phyloP scores from a whole-genome alignment of 2,329 filamentous ascomycete species.

The Aspergillus sp. region DNA sequence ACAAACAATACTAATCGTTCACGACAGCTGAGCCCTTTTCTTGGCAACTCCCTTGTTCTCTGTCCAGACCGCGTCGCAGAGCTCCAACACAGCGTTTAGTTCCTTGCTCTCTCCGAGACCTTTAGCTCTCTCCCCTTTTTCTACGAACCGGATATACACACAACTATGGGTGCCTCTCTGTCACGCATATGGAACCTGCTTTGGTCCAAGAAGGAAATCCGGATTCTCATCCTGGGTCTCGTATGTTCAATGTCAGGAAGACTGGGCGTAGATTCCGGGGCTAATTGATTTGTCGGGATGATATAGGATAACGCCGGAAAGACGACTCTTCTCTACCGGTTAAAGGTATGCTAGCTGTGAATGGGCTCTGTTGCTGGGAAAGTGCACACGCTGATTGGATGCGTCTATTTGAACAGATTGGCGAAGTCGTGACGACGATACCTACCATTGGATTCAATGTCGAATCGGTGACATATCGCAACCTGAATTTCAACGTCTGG shows the following conservation, averaged over 20 bases:
- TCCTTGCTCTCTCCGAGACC: neutral
- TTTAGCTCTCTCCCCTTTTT: neutral
- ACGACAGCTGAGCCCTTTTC: neutral
- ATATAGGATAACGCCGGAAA: slow-evolving; percentile 92
- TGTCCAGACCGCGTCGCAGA: too few relatives aligned
- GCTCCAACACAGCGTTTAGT: too few relatives aligned
- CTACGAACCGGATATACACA: slow-evolving; percentile 9
- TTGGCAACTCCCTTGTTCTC: neutral
- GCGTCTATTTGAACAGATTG: slow-evolving; percentile 56
- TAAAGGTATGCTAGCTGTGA: slow-evolving; percentile 58
- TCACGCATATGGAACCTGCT: slow-evolving; percentile 60
- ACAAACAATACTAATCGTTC: too few relatives aligned
- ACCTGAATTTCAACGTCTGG: slow-evolving; percentile 98
- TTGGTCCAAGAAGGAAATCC: slow-evolving; percentile 94
- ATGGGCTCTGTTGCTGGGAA: neutral
- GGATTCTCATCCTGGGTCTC: slow-evolving; percentile 88
- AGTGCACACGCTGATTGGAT: slow-evolving; percentile 2
- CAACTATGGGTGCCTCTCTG: slow-evolving; percentile 47
- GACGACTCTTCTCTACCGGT: slow-evolving; percentile 88
- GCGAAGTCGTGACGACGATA: slow-evolving; percentile 97
- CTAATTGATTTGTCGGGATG: slow-evolving; percentile 7
- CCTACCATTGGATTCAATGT: slow-evolving; percentile 99
- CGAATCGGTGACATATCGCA: slow-evolving; percentile 96
- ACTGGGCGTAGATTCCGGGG: slow-evolving; percentile 5
- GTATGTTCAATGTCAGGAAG: slow-evolving; percentile 48